phyloP scores from a whole-genome alignment of 148 eudicot species.

The Vaccinium macrocarpon region DNA sequence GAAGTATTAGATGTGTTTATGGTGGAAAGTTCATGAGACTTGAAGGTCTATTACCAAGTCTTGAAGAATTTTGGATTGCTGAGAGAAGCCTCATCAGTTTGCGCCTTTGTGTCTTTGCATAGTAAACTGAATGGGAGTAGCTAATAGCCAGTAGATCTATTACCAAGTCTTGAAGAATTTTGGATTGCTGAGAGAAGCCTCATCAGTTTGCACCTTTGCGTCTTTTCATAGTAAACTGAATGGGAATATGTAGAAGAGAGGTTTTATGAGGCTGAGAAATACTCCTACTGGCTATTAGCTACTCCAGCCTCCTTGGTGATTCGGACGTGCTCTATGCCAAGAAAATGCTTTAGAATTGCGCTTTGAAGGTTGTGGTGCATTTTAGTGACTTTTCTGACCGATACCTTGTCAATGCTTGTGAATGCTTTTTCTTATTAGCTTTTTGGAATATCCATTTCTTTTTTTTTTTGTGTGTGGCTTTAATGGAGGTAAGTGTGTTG shows the following conservation, averaged over 20 bases:
- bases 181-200: not conserved
- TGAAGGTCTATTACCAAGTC: not conserved
- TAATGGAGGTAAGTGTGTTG: not conserved
- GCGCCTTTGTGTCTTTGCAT: not conserved
- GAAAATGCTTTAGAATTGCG: not conserved
- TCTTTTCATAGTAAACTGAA: not conserved
- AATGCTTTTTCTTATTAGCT: not conserved
- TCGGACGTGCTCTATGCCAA: not conserved
- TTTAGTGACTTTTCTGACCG: not conserved
- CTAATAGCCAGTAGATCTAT: too few relatives aligned
- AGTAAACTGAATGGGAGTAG: not conserved
- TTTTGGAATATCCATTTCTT: not conserved
- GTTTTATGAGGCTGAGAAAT: not conserved
- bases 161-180: constrained; percentile 2
- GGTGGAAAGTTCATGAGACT: not conserved
- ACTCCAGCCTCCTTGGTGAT: not conserved
- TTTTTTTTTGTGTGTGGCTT: not conserved
- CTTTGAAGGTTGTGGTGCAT: not conserved
- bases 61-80: not conserved
- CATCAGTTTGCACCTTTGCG: not conserved
- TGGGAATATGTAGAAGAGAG: not conserved
- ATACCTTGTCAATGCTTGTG: not conserved
- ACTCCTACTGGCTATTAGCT: not conserved
- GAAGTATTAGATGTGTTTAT: not conserved
- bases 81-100: not conserved